Evolutionary conservation across 768 basidiomycete genomes (phyloP).

Genomic region (Clavaria fumosa): DNA sequence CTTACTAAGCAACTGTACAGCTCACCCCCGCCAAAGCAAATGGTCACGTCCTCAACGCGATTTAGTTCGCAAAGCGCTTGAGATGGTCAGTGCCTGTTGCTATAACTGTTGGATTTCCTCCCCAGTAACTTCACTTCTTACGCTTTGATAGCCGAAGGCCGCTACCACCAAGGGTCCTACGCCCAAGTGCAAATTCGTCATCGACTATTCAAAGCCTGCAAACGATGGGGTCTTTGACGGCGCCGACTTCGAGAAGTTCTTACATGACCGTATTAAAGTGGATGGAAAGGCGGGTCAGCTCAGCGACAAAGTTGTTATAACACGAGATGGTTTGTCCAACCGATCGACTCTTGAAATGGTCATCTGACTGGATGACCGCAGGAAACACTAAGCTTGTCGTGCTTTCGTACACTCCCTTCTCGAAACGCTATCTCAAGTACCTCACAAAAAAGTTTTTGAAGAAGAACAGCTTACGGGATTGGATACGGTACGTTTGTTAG

Average conservation of each 20-base stretch:
- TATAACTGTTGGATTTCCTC: constrained; percentile 84
- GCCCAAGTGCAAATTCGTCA: constrained; percentile 60
- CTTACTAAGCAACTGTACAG: constrained; percentile 38
- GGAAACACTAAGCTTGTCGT: constrained; percentile 75
- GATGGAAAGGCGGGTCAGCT: constrained; percentile 87
- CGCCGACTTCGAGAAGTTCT: constrained; percentile 65
- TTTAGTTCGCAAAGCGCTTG: constrained; percentile 18
- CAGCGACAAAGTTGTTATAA: constrained; percentile 77
- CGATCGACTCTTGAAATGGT: not conserved
- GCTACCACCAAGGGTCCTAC: constrained; percentile 36
- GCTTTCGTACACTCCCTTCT: constrained; percentile 77
- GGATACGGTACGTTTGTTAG: constrained; percentile 59
- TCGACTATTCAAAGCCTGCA: constrained; percentile 80
- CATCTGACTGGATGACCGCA: constrained; percentile 15
- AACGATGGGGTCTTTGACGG: constrained; percentile 40
- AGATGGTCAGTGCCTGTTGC: constrained; percentile 62
- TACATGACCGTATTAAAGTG: constrained; percentile 89
- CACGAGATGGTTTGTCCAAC: constrained; percentile 60
- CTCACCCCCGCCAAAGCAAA: constrained; percentile 16
- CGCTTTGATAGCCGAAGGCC: constrained; percentile 39
- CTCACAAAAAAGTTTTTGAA: constrained; percentile 99
- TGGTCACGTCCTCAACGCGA: constrained; percentile 1
- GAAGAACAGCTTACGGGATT: constrained; percentile 91
- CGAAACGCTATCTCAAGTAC: constrained; percentile 97
- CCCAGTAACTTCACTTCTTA: constrained; percentile 71